A percentile compares a stretch with the other conserved stretches of the same genome.
Conservation (phyloP, 2,329 filamentous ascomycete genomes). For the Leptodontidium sp. region DNA sequence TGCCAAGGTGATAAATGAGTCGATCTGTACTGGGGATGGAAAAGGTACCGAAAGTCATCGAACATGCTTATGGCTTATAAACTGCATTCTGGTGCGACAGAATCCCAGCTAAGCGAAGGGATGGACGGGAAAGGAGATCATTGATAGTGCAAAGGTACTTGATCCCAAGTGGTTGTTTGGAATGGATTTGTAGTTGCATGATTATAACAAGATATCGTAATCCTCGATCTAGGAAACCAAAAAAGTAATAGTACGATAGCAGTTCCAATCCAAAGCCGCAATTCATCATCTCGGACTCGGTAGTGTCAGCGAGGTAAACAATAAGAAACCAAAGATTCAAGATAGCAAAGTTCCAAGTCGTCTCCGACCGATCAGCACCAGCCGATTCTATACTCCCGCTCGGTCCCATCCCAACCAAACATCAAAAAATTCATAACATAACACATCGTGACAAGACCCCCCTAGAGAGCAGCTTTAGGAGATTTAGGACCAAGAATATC, state of each 20-base stretch:
- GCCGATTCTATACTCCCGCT: constrained; percentile 29
- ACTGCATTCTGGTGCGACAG: too few relatives aligned
- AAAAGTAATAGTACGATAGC: background rate
- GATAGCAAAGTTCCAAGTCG: constrained; percentile 16
- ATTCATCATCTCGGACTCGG: constrained; percentile 1
- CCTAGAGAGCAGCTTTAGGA: constrained; percentile 24
- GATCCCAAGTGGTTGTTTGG: background rate
- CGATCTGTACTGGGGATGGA: too few relatives aligned
- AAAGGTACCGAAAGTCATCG: too few relatives aligned
- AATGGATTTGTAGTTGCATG: background rate
- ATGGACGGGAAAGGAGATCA: background rate
- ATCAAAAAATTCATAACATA: constrained; percentile 18
- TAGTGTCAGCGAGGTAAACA: background rate
- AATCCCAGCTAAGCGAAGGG: too few relatives aligned
- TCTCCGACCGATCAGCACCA: constrained; percentile 26
- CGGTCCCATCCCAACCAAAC: constrained; percentile 1
- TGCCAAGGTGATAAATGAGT: too few relatives aligned
- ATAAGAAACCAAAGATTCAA: background rate
- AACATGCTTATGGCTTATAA: too few relatives aligned
- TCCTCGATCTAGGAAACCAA: background rate
- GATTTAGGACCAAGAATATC: constrained; percentile 50
- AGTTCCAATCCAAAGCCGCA: background rate
- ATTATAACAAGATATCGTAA: constrained; percentile 15
- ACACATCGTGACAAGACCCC: background rate
- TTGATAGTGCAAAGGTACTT: background rate